Base-by-base conservation (phyloP, 805 yeast species). In the Yamadazyma endophytica region DNA sequence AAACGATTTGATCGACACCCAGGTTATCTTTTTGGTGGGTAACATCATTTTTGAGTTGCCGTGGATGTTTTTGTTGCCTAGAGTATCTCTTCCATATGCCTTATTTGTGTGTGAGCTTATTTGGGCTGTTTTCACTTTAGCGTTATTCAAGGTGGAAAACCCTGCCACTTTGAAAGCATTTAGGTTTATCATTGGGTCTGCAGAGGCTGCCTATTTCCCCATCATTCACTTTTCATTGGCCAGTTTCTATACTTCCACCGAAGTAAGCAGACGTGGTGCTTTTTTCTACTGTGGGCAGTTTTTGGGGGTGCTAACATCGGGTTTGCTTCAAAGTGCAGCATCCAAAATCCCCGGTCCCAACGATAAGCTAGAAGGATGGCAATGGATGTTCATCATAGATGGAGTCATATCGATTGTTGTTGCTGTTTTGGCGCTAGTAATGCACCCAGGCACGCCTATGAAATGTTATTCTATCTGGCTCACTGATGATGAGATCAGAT, bases 401-500 rank as follows among this genome's bases (percentile, higher is more conserved):
- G 54, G 50, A 4, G 12, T 36, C 5, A 43, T 51, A 5, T 42
- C 56, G 4, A 34, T 49, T 9, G 47, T 38, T 6, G 44, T 50
- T 9, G 54, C 48, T 1, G 17, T 46, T 13, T 20, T 47, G 12
- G 48, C 44, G 2, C 29, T 50, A 17, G 35, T 44, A 22, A 36
- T 45, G 37, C 42, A 43, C 18, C 58, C 63, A 12, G 54, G 54
- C 2, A 46, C 52, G 5, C 56, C 57, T 3, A 29, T 40, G 21
- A 39, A 39, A 24, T 69, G 79, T 46, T 70, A 72, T 33, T 71
- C 78, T 3, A 50, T 70, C 14, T 74, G 66, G 44, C 50, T 78
- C 16, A 64, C 75, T 0, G 79, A 75, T 40, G 77, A 73, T 24
- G 83, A 78, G 37, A 73, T 74, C 26, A 58, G 67, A 39, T 50